Percentiles rank a stretch among this genome's conserved stretches.
These are phyloP conservation scores for Echinosophora koreensis DNA, from an alignment of 306 rosid genomes.

Conservation along the genomic window DNA sequence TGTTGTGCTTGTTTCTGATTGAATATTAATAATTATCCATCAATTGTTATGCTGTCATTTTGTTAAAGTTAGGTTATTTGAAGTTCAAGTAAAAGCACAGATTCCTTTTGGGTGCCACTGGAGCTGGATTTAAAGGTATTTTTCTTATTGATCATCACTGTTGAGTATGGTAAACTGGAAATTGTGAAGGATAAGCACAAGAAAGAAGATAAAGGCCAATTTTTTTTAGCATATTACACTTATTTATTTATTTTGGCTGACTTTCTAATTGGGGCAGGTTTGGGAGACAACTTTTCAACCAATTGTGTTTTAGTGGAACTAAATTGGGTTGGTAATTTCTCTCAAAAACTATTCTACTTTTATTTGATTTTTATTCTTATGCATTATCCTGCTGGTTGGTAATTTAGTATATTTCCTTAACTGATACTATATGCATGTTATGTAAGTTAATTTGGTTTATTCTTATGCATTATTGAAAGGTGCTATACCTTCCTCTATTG, in stretches of 20 bases:
- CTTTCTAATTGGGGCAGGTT: background rate
- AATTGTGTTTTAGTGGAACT: constrained; percentile 14
- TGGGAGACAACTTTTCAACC: background rate
- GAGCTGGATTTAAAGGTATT: constrained; percentile 43
- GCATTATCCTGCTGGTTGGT: constrained; percentile 20
- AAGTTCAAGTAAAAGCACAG: constrained; percentile 9
- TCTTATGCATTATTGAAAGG: too few relatives aligned
- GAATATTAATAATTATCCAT: background rate
- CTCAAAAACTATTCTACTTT: constrained; percentile 4
- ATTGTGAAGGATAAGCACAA: background rate
- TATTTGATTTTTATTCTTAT: constrained; percentile 1
- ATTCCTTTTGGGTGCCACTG: constrained; percentile 17
- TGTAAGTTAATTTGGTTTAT: too few relatives aligned
- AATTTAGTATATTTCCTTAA: too few relatives aligned
- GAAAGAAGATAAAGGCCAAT: background rate
- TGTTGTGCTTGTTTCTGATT: constrained; percentile 23
- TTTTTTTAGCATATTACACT: constrained; percentile 15
- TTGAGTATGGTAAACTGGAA: background rate
- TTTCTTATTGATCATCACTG: background rate
- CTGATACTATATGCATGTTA: too few relatives aligned
- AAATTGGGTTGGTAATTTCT: constrained; percentile 10
- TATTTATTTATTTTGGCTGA: background rate
- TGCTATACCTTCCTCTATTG: too few relatives aligned
- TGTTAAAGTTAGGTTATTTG: constrained; percentile 32
- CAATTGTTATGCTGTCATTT: background rate